Percentiles rank a stretch among this genome's conserved stretches.
These are phyloP conservation scores for Chrysosporium keratinophilum DNA, from an alignment of 2,329 filamentous ascomycete species.

Conservation along the genomic window DNA sequence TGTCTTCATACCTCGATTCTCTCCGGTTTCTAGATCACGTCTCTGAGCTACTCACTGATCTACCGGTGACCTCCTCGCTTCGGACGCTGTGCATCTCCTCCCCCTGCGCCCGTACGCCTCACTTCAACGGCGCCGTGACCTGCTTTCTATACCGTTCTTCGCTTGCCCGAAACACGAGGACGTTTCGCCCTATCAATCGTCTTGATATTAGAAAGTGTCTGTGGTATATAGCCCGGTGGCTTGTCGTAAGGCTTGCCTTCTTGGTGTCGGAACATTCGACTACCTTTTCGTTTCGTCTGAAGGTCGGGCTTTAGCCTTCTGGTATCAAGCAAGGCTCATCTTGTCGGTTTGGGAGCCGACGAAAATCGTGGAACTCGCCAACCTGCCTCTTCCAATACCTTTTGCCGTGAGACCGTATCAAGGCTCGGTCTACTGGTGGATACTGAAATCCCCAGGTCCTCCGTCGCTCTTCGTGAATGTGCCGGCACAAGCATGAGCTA, in stretches of 20 bases:
- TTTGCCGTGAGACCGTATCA: not conserved
- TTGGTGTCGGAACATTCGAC: not conserved
- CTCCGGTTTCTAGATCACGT: no score
- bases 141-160: not conserved
- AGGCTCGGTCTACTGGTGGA: not conserved
- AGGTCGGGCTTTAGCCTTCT: not conserved
- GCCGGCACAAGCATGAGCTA: constrained; percentile 11
- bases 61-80: not conserved
- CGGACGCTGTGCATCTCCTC: not conserved
- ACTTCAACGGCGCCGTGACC: not conserved
- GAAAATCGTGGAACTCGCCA: not conserved
- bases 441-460: not conserved
- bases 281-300: not conserved
- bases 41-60: no score
- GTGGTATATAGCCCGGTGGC: not conserved
- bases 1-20: no score
- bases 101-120: not conserved
- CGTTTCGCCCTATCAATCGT: not conserved
- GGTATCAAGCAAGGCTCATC: not conserved
- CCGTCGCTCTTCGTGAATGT: constrained; percentile 9
- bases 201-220: not conserved
- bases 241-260: not conserved
- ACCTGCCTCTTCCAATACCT: not conserved
- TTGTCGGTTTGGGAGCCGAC: not conserved
- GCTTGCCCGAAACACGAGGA: not conserved